Conservation (phyloP, 2,329 filamentous ascomycete genomes). For the Colletotrichum kahawae region DNA sequence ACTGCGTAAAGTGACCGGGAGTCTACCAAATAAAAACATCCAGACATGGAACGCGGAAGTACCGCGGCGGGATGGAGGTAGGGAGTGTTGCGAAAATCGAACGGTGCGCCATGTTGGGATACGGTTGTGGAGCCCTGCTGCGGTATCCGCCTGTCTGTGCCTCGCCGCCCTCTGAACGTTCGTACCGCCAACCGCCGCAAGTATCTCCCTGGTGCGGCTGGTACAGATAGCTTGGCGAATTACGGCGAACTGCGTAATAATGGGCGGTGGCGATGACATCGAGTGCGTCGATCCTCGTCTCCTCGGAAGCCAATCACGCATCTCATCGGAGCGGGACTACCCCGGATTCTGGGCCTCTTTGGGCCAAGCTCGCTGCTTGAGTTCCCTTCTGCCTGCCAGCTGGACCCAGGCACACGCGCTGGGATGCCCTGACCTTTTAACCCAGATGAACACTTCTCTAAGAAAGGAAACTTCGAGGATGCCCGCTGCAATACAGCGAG, state of each 20-base stretch:
- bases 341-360: conserved; percentile 19
- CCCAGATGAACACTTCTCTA: neutral
- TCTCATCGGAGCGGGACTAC: neutral
- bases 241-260: neutral
- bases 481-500: neutral
- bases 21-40: neutral
- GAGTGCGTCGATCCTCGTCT: conserved; percentile 8
- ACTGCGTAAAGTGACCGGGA: neutral
- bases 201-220: neutral
- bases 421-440: neutral
- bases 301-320: conserved; percentile 2
- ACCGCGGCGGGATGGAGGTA: neutral
- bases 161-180: neutral
- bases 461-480: neutral
- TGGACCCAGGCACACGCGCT: neutral
- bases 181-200: neutral
- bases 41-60: neutral
- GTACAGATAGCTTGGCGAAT: neutral
- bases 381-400: conserved; percentile 2
- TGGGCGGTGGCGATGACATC: conserved; percentile 21
- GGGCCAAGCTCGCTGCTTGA: neutral
- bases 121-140: neutral
- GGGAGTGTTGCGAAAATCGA: neutral
- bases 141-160: neutral
- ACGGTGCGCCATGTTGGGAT: neutral